Conservation (phyloP, 1,284 basidiomycete species). For the Blastosporella zonata region DNA sequence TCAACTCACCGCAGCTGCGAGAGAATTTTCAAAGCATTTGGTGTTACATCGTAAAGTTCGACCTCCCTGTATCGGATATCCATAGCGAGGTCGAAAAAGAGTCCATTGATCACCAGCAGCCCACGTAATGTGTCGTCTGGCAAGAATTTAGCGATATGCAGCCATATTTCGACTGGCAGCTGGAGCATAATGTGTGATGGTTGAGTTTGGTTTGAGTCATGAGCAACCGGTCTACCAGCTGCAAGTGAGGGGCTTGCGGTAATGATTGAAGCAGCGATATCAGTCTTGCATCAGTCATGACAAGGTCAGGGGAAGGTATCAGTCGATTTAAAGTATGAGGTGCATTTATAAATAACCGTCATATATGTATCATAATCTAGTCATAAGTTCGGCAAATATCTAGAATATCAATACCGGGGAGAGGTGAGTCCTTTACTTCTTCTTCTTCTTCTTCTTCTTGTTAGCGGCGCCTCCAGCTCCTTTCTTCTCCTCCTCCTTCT, state of each 20-base stretch:
- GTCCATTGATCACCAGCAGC: conserved; percentile 34
- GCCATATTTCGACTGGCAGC: conserved; percentile 39
- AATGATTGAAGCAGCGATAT: too few species aligned
- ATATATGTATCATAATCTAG: neutral
- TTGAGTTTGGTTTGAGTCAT: too few species aligned
- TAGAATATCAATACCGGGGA: too few species aligned
- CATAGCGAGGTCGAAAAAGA: conserved; percentile 40
- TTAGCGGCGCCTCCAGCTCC: conserved; percentile 1
- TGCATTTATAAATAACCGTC: too few species aligned
- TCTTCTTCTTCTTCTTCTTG: conserved; percentile 13
- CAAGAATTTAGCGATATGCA: conserved; percentile 33
- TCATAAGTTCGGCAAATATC: conserved; percentile 1
- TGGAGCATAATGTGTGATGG: conserved; percentile 1
- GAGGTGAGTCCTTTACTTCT: conserved; percentile 10
- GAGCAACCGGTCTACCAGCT: too few species aligned
- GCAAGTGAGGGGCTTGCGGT: neutral
- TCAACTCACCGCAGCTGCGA: conserved; percentile 30
- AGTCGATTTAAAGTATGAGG: too few species aligned
- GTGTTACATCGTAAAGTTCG: conserved; percentile 22
- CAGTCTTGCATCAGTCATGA: too few species aligned
- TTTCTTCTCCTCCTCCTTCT: conserved; percentile 16
- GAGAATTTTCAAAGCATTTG: conserved; percentile 23
- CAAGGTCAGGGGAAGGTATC: too few species aligned
- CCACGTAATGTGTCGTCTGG: conserved; percentile 27
- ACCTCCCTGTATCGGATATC: conserved; percentile 34